Conservation (phyloP, 352 stramenopile species). For the Globisporangium polare region DNA sequence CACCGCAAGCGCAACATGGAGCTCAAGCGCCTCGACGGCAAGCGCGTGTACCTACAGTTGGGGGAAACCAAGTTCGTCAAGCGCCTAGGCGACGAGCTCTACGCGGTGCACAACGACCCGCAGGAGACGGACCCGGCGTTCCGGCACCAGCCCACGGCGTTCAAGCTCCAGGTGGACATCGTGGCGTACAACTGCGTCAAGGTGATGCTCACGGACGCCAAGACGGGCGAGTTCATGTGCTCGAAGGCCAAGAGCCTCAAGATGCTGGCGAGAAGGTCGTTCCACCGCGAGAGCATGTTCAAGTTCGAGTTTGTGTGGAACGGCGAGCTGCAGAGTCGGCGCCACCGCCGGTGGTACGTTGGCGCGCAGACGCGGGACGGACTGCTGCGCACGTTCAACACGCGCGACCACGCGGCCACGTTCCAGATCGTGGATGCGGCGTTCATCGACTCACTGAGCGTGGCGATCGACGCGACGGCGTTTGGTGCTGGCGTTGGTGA, state of each 20-base stretch:
- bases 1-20: constrained; percentile 27
- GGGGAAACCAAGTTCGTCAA: constrained; percentile 45
- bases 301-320: constrained; percentile 66
- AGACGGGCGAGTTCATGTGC: constrained; percentile 39
- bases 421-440: constrained; percentile 69
- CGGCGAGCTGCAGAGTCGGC: constrained; percentile 64
- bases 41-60: constrained; percentile 52
- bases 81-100: constrained; percentile 44
- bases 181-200: constrained; percentile 55
- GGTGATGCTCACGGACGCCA: constrained; percentile 41
- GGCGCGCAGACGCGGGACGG: constrained; percentile 63
- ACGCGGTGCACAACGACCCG: constrained; percentile 53
- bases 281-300: constrained; percentile 62
- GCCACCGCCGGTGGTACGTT: constrained; percentile 65
- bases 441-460: constrained; percentile 39
- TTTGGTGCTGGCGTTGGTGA: background rate
- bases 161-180: constrained; percentile 35
- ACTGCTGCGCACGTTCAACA: constrained; percentile 58
- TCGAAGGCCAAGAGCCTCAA: constrained; percentile 54
- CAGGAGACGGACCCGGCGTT: constrained; percentile 60
- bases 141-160: constrained; percentile 49
- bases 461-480: constrained; percentile 20
- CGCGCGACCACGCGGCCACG: constrained; percentile 38
- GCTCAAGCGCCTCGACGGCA: constrained; percentile 30
- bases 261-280: constrained; percentile 31